These are phyloP conservation scores for Malus sylvestris DNA, from an alignment of 306 rosid genomes.

Conservation along the genomic window DNA sequence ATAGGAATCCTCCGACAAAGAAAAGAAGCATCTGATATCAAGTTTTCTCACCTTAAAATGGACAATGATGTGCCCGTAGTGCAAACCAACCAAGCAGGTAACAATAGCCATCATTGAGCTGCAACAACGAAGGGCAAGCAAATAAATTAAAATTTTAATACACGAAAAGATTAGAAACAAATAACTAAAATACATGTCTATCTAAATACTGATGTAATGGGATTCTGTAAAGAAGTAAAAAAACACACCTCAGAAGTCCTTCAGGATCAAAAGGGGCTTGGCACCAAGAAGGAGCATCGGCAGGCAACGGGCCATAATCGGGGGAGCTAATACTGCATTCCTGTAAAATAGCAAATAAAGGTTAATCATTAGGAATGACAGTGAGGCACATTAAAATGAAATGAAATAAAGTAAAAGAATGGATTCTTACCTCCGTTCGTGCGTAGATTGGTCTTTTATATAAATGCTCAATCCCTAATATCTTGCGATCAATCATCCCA, in stretches of 20 bases:
- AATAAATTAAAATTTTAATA: not conserved
- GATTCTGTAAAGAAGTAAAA: not conserved
- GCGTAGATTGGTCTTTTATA: constrained; percentile 65
- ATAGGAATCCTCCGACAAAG: not conserved
- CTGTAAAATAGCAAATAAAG: constrained; percentile 25
- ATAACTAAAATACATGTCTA: not conserved
- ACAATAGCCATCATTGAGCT: constrained; percentile 90
- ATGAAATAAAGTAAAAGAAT: not conserved
- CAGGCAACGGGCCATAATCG: constrained; percentile 74
- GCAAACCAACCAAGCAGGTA: constrained; percentile 92
- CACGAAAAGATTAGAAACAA: too few species aligned
- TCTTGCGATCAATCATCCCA: constrained; percentile 81
- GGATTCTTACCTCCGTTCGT: constrained; percentile 47
- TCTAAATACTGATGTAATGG: not conserved
- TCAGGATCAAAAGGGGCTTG: constrained; percentile 99
- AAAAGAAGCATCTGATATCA: not conserved
- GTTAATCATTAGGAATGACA: not conserved
- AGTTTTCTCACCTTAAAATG: constrained; percentile 44
- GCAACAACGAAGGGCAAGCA: constrained; percentile 7
- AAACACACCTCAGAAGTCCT: constrained; percentile 71
- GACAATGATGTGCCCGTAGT: constrained; percentile 78
- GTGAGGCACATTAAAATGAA: not conserved
- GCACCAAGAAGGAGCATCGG: constrained; percentile 93
- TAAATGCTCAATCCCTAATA: constrained; percentile 66
- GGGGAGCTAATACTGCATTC: constrained; percentile 89